Evolutionary conservation across 2,329 filamentous ascomycete genomes (phyloP).

Genomic region (Penicillium sp.): DNA sequence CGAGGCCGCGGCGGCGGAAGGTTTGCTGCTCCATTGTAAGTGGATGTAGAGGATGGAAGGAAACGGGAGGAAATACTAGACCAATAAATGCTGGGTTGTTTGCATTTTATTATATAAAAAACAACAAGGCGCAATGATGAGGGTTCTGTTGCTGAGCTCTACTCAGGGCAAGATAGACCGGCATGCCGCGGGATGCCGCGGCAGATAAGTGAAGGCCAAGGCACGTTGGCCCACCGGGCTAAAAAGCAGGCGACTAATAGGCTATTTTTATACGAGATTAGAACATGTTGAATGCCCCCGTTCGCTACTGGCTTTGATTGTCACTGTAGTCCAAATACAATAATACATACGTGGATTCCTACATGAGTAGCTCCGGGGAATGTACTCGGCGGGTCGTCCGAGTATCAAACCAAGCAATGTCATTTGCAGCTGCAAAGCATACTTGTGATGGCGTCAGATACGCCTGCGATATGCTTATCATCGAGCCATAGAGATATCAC

Average conservation of each 20-base stretch:
- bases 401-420: not conserved
- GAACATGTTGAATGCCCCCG: not conserved
- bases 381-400: not conserved
- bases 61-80: not conserved
- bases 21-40: constrained; percentile 46
- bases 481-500: constrained; percentile 1
- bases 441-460: constrained; percentile 20
- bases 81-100: not conserved
- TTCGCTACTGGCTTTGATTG: not conserved
- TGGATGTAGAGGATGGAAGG: no score
- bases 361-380: no score
- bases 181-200: constrained; percentile 27
- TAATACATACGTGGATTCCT: not conserved
- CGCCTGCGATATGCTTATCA: constrained; percentile 18
- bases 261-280: not conserved
- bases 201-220: constrained; percentile 13
- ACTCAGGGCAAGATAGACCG: constrained; percentile 16
- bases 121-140: not conserved
- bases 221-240: not conserved
- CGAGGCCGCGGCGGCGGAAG: constrained; percentile 43
- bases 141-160: not conserved
- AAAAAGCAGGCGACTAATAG: not conserved
- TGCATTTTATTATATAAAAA: not conserved
- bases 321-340: not conserved
- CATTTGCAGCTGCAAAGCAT: not conserved